These are phyloP conservation scores for Mortierella sp. DNA, from an alignment of 371 early-diverging fungal genomes.

Conservation along the genomic window DNA sequence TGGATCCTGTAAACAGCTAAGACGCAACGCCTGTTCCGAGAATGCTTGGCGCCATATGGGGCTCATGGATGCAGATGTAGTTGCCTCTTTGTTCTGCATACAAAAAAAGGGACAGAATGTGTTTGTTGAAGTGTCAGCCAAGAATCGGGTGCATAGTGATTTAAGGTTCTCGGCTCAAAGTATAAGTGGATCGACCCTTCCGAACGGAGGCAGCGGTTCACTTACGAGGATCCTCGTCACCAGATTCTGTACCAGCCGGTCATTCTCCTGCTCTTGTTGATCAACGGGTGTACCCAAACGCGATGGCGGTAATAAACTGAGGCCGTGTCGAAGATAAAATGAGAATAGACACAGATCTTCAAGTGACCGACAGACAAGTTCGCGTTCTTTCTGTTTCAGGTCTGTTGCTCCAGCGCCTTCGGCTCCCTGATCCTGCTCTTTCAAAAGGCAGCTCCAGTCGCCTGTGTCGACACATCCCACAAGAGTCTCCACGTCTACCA, in stretches of 20 bases:
- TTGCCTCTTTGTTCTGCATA: slow-evolving; percentile 5
- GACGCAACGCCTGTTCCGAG: slow-evolving; percentile 40
- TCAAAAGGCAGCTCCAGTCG: slow-evolving; percentile 42
- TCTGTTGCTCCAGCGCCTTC: background rate
- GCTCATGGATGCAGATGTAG: slow-evolving; percentile 12
- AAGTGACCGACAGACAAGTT: slow-evolving; percentile 31
- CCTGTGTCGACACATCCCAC: slow-evolving; percentile 47
- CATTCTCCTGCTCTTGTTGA: slow-evolving; percentile 22
- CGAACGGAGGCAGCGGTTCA: background rate
- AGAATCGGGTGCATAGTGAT: background rate
- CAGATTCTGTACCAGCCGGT: slow-evolving; percentile 25
- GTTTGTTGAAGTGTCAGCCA: background rate
- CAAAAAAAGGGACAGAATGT: background rate
- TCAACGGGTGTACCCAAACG: background rate
- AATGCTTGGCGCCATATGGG: slow-evolving; percentile 43
- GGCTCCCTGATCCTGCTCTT: slow-evolving; percentile 1
- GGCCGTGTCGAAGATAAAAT: slow-evolving; percentile 43
- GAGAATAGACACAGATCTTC: slow-evolving; percentile 39
- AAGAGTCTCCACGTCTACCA: slow-evolving; percentile 39
- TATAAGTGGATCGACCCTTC: slow-evolving; percentile 5
- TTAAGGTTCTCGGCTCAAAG: slow-evolving; percentile 32
- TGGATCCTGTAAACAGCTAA: slow-evolving; percentile 40
- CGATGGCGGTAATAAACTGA: slow-evolving; percentile 1
- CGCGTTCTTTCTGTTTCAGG: slow-evolving; percentile 11
- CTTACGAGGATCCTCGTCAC: slow-evolving; percentile 28